Evolutionary conservation across 805 yeast species (phyloP).

Genomic region (Soucietia sequanensis): DNA sequence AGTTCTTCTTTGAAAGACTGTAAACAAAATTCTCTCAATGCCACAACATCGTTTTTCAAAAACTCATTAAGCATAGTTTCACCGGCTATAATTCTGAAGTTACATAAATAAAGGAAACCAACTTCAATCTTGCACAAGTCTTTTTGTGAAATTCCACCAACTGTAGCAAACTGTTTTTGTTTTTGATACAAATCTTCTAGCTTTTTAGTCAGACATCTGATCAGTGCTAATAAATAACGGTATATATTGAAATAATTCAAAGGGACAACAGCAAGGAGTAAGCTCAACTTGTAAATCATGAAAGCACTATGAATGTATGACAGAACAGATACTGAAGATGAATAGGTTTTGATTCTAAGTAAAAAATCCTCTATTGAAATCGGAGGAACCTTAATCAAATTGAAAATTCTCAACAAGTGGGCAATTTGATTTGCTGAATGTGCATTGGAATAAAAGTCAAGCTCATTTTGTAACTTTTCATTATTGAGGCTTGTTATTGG

Average conservation of each 20-base stretch:
- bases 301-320: constrained; percentile 41
- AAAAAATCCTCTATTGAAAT: constrained; percentile 35
- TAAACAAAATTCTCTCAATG: constrained; percentile 24
- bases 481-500: constrained; percentile 15
- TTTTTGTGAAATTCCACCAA: constrained; percentile 38
- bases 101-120: constrained; percentile 38
- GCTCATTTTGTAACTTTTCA: constrained; percentile 22
- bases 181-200: constrained; percentile 43
- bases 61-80: constrained; percentile 34
- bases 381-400: constrained; percentile 34
- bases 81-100: constrained; percentile 36
- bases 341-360: constrained; percentile 36
- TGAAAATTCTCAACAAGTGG: constrained; percentile 30
- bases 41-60: constrained; percentile 26
- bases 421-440: constrained; percentile 18
- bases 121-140: constrained; percentile 40
- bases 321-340: constrained; percentile 37
- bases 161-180: constrained; percentile 40
- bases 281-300: constrained; percentile 33
- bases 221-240: constrained; percentile 37
- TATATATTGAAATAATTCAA: constrained; percentile 35
- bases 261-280: constrained; percentile 30
- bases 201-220: constrained; percentile 41
- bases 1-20: constrained; percentile 1
- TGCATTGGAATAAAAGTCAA: constrained; percentile 14